Conservation (phyloP, 305 asterid species). For the Fraxinus sp. region DNA sequence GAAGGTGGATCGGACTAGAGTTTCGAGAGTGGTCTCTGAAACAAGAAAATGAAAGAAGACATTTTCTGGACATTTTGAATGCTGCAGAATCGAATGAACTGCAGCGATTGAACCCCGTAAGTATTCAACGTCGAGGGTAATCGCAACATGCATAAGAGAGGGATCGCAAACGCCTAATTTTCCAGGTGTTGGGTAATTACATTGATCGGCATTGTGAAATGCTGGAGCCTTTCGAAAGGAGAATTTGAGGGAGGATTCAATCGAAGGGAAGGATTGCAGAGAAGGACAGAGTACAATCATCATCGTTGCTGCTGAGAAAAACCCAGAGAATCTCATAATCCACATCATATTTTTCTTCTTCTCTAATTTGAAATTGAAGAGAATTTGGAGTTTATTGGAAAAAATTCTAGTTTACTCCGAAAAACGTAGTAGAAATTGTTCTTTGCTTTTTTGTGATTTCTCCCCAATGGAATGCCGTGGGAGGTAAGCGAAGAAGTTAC, state of each 20-base stretch:
- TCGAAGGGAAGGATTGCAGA: background rate
- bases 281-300: background rate
- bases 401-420: background rate
- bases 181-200: background rate
- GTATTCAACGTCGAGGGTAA: conserved; percentile 18
- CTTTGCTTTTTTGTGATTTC: background rate
- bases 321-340: background rate
- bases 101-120: conserved; percentile 27
- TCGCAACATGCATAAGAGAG: conserved; percentile 20
- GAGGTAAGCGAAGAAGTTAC: background rate
- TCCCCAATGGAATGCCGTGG: background rate
- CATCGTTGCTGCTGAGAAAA: background rate
- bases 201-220: background rate
- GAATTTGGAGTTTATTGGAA: background rate
- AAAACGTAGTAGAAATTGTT: background rate
- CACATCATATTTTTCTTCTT: background rate
- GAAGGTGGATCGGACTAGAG: conserved; percentile 28
- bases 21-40: conserved; percentile 1
- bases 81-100: conserved; percentile 19
- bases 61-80: conserved; percentile 23
- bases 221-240: background rate
- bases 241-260: background rate
- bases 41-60: conserved; percentile 24
- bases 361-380: background rate
- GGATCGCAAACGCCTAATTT: background rate